Evolutionary conservation across 179 eudicot species (phyloP).

Genomic region (Patellifolia procumbens): DNA sequence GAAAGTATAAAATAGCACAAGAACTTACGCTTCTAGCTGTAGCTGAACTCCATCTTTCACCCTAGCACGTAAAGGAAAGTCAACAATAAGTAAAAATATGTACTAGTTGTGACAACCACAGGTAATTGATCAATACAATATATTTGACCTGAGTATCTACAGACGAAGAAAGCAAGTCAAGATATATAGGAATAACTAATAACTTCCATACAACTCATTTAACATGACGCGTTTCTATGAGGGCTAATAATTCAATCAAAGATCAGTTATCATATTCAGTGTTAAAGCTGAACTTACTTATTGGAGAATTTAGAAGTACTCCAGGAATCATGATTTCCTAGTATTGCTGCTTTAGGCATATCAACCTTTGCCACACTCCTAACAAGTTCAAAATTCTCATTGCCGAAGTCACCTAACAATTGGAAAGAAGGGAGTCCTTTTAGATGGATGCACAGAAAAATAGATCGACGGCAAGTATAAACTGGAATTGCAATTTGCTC

Average conservation of each 20-base stretch:
- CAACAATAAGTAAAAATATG: constrained; percentile 2
- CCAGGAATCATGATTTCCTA: constrained; percentile 95
- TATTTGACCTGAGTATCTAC: too few relatives aligned
- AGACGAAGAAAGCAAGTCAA: too few relatives aligned
- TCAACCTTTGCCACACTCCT: constrained; percentile 54
- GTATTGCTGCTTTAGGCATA: constrained; percentile 67
- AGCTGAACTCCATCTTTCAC: constrained; percentile 3
- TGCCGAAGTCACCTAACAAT: constrained; percentile 81
- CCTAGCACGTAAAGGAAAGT: constrained; percentile 46
- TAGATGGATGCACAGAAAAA: background rate
- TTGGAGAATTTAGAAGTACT: constrained; percentile 54
- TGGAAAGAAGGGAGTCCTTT: constrained; percentile 5
- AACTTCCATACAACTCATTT: background rate
- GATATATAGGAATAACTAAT: too few relatives aligned
- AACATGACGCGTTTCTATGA: background rate
- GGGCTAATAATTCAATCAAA: too few relatives aligned
- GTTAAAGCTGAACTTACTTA: constrained; percentile 26
- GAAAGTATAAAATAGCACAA: constrained; percentile 9
- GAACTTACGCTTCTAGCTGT: constrained; percentile 56
- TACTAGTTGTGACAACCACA: background rate
- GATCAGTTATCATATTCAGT: background rate
- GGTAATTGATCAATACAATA: background rate
- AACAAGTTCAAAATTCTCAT: constrained; percentile 85
- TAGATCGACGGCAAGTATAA: background rate
- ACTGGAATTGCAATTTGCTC: background rate